Evolutionary conservation across 257 asterid genomes (phyloP), one percentile per base, ranked within the genome.

Genomic region (Vinca minor): DNA sequence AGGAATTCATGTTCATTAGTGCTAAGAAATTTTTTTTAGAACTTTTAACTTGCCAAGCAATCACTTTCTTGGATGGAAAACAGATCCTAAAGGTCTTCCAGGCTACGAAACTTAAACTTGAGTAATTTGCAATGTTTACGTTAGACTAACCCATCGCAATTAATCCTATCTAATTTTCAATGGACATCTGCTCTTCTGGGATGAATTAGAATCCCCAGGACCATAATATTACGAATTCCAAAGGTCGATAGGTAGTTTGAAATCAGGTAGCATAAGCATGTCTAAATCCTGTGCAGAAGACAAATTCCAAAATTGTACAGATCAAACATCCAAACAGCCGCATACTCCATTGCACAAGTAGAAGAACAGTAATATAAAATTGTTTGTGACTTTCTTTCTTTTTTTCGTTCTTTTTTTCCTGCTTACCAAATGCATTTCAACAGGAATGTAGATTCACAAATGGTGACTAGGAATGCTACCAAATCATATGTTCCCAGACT

Each of bases 1-100:
- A 57, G 23, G 29, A 57, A 55, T 29, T 62, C 20, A 29, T 41
- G 18, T 17, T 63, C 42, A 69, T 65, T 25, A 74, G 47, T 52
- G 59, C 11, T 53, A 35, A 70, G n/a, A 71, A 47, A 17, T 32
- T 59, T 42, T 20, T 50, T 38, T 45, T 18, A 65, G 41, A 52
- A 59, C n/a, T 53, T 45, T 63, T 52, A 38, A 59, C 42, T 66
- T 12, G 12, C 57, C 11, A 0, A 34, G 28, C 21, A 50, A 2
- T 46, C 28, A 23, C 7, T 32, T 47, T 49, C 7, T 32, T 47
- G 38, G 56, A 20, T 5, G 32, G 48, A 36, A 49, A 44, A 29
- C 59, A 49, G 17, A 18, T 13, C 54, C 23, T 48, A 44, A 59
- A 12, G 47, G 42, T 23, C 61, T 32, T 47, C 14, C 15, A 39